phyloP scores from a whole-genome alignment of 2,329 filamentous ascomycete genomes.

The Fusarium brevicatenulatum region DNA sequence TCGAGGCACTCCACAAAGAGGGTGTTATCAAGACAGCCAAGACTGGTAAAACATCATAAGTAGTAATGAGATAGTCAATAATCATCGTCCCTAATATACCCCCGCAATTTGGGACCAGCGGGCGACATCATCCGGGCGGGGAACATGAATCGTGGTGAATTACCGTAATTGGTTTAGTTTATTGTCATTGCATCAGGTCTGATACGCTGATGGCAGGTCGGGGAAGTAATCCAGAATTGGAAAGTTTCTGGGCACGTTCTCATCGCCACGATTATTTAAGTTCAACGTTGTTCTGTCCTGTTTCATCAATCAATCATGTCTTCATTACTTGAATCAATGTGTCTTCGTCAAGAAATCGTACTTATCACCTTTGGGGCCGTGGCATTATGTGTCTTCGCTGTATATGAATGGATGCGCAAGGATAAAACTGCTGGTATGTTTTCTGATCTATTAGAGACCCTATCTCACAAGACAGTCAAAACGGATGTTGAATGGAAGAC shows the following conservation, averaged over 20 bases:
- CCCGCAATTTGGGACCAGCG: not conserved
- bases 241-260: slow-evolving; percentile 7
- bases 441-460: fast-evolving
- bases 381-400: not conserved
- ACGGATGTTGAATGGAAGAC: slow-evolving; percentile 2
- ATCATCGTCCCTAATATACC: fast-evolving
- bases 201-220: not conserved
- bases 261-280: not conserved
- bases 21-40: slow-evolving; percentile 5
- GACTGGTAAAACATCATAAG: slow-evolving; percentile 1
- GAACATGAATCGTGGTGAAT: not conserved
- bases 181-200: not conserved
- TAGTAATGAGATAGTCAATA: not conserved
- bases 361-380: not conserved
- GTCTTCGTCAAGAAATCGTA: not conserved
- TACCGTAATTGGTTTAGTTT: not conserved
- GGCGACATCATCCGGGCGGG: not conserved
- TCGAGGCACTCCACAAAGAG: not conserved
- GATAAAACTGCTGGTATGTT: not conserved
- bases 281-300: fast-evolving
- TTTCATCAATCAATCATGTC: not conserved
- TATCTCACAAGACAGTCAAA: not conserved
- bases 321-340: not conserved
- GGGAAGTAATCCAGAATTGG: not conserved
- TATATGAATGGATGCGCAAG: not conserved